These are phyloP conservation scores for Eucalyptus brandiana DNA, from an alignment of 345 rosid genomes.

Conservation along the genomic window DNA sequence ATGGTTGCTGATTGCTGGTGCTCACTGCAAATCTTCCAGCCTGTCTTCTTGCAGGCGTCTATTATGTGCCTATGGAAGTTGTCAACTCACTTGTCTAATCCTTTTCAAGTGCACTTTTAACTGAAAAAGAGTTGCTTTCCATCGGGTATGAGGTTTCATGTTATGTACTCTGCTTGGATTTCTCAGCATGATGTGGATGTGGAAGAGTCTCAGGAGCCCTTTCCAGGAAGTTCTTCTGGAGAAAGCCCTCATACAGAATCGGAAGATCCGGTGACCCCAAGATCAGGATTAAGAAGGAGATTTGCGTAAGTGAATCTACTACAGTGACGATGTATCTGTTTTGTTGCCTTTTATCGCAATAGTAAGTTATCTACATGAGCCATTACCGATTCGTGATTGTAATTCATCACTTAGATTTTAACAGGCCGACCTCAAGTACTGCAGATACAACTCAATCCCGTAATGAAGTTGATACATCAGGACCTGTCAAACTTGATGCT, in stretches of 20 bases:
- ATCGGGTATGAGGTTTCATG: background rate
- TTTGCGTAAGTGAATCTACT: constrained; percentile 27
- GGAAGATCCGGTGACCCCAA: constrained; percentile 29
- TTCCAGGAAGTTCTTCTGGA: constrained; percentile 13
- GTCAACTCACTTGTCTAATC: background rate
- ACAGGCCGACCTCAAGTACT: constrained; percentile 31
- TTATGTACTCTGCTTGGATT: background rate
- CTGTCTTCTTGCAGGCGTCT: background rate
- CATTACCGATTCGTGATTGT: background rate
- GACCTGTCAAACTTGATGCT: constrained; percentile 56
- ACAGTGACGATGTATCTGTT: background rate
- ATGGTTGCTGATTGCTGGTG: background rate
- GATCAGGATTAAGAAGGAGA: constrained; percentile 78
- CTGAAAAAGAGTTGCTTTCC: background rate
- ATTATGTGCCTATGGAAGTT: background rate
- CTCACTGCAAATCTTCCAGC: background rate
- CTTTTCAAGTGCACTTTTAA: background rate
- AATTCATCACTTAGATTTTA: background rate
- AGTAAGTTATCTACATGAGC: background rate
- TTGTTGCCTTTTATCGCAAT: background rate
- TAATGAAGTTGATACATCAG: constrained; percentile 27
- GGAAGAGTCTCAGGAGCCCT: constrained; percentile 17
- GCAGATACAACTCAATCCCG: constrained; percentile 28
- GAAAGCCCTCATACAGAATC: constrained; percentile 27
- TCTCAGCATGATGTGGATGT: constrained; percentile 30